Conservation (phyloP, 2,329 filamentous ascomycete genomes). For the Penicillium sp. region DNA sequence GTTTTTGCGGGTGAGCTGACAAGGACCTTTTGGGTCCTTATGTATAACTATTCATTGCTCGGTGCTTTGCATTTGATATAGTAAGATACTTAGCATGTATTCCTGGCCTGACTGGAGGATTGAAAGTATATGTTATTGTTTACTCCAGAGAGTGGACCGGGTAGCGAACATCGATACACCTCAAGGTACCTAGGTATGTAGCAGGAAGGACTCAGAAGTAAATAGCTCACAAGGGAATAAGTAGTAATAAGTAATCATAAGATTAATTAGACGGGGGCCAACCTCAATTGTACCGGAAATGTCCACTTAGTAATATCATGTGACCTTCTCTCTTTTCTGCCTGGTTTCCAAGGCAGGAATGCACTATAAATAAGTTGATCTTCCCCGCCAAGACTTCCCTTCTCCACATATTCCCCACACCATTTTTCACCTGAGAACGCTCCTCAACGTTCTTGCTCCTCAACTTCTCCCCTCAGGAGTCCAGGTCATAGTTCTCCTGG, state of each 20-base stretch:
- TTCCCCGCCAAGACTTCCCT: too few relatives aligned
- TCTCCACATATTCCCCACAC: too few relatives aligned
- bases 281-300: too few relatives aligned
- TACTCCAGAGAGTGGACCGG: not conserved
- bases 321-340: too few relatives aligned
- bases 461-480: too few relatives aligned
- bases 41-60: not conserved
- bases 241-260: not conserved
- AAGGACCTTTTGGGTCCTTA: not conserved
- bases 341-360: too few relatives aligned
- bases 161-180: not conserved
- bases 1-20: constrained; percentile 12
- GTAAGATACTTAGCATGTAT: not conserved
- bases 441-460: too few relatives aligned
- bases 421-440: too few relatives aligned
- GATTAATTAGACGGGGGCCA: not conserved
- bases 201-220: not conserved
- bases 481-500: too few relatives aligned
- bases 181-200: not conserved
- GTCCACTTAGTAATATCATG: too few relatives aligned
- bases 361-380: too few relatives aligned
- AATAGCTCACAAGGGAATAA: not conserved
- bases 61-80: not conserved
- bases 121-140: not conserved
- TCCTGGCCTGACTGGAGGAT: not conserved